A percentile compares a stretch with the other conserved stretches of the same genome.
phyloP scores from a whole-genome alignment of 768 basidiomycete species.

The Tricholoma bakamatsutake region DNA sequence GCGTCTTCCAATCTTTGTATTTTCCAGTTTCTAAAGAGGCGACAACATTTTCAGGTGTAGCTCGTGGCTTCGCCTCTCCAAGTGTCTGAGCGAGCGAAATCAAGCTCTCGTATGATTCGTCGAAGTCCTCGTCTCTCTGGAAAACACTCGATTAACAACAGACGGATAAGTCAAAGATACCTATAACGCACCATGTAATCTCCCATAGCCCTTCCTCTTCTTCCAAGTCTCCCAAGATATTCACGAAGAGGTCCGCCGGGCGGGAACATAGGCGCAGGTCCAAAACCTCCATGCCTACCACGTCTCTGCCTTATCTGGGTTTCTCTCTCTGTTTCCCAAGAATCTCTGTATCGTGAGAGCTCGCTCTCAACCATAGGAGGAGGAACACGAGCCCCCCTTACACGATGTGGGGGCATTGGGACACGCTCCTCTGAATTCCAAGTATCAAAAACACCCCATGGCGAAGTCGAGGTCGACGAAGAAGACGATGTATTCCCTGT shows the following conservation, averaged over 20 bases:
- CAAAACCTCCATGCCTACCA: background rate
- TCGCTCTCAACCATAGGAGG: background rate
- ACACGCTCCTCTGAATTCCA: background rate
- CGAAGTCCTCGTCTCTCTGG: constrained; percentile 73
- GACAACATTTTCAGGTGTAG: constrained; percentile 58
- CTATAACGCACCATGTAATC: constrained; percentile 47
- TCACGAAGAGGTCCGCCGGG: constrained; percentile 4
- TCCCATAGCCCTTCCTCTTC: constrained; percentile 26
- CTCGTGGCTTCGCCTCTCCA: constrained; percentile 64
- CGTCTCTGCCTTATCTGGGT: background rate
- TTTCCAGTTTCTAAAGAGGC: constrained; percentile 50
- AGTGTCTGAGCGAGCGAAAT: constrained; percentile 51
- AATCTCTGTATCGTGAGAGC: background rate
- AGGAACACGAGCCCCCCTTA: background rate
- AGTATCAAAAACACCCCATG: background rate
- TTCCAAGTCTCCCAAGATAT: constrained; percentile 10
- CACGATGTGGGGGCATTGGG: background rate
- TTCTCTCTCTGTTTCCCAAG: background rate
- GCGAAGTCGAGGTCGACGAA: constrained; percentile 5
- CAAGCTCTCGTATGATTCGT: constrained; percentile 68
- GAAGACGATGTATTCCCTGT: background rate
- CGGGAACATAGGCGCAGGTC: background rate
- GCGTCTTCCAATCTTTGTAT: constrained; percentile 64
- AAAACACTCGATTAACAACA: constrained; percentile 3
- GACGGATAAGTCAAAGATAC: background rate